These are phyloP conservation scores for Xanthoconium stramineum DNA, from an alignment of 768 basidiomycete species.

Conservation along the genomic window DNA sequence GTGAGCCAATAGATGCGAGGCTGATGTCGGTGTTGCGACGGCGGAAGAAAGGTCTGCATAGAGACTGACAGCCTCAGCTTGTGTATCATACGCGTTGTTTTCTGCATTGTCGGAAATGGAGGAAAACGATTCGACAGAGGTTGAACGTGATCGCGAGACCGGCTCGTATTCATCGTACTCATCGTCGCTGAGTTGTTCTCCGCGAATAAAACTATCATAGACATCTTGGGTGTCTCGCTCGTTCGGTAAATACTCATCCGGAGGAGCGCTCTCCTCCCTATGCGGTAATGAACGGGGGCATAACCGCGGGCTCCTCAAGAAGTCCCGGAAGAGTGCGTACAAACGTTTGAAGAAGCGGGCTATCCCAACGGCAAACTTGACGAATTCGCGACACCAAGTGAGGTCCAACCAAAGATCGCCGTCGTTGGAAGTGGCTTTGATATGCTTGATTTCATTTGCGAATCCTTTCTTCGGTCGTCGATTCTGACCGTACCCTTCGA, in stretches of 20 bases:
- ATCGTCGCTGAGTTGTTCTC: conserved; percentile 52
- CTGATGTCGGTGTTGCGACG: conserved; percentile 31
- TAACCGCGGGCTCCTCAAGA: conserved; percentile 17
- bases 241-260: conserved; percentile 5
- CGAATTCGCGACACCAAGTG: conserved; percentile 40
- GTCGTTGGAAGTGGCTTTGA: conserved; percentile 35
- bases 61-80: conserved; percentile 44
- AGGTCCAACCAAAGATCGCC: conserved; percentile 40
- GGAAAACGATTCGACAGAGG: conserved; percentile 18
- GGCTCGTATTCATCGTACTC: conserved; percentile 41
- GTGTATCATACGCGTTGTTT: conserved; percentile 29
- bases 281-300: conserved; percentile 2
- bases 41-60: conserved; percentile 53
- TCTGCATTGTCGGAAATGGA: conserved; percentile 29
- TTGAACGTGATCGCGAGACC: conserved; percentile 19
- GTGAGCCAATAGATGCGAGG: conserved; percentile 54
- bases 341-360: conserved; percentile 26
- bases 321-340: conserved; percentile 15
- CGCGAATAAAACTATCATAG: conserved; percentile 59
- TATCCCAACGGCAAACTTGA: conserved; percentile 31
- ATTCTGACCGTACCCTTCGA: conserved; percentile 25
- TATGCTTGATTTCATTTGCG: conserved; percentile 47
- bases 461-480: conserved; percentile 37
- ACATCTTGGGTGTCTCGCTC: conserved; percentile 35
- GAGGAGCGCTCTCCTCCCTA: conserved; percentile 1